Evolutionary conservation across 768 basidiomycete genomes (phyloP).

Genomic region (Termitomyces sp.): DNA sequence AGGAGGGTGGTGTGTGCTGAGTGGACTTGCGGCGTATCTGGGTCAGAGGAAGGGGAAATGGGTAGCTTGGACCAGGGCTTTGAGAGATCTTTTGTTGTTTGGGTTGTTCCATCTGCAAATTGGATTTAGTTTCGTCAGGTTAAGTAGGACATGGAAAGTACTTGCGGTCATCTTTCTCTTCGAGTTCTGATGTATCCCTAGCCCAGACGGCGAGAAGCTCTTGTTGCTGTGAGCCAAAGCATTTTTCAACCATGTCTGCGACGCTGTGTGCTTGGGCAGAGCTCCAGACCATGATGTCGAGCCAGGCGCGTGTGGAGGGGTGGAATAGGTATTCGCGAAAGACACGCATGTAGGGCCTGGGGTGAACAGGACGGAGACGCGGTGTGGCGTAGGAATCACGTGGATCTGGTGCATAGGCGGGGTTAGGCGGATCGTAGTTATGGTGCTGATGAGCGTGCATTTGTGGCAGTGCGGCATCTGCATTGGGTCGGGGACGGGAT

Average conservation of each 20-base stretch:
- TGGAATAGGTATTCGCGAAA: conserved; percentile 65
- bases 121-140: background rate
- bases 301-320: conserved; percentile 52
- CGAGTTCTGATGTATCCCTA: conserved; percentile 70
- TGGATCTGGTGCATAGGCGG: background rate
- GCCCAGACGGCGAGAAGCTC: conserved; percentile 70
- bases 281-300: conserved; percentile 88
- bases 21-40: conserved; percentile 19
- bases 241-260: conserved; percentile 61
- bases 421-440: background rate
- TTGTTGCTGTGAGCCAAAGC: conserved; percentile 41
- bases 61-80: conserved; percentile 53
- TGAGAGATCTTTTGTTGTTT: conserved; percentile 71
- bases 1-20: conserved; percentile 43
- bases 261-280: conserved; percentile 82
- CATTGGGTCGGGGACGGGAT: conserved; percentile 7
- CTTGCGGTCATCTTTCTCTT: conserved; percentile 58
- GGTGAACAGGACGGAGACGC: conserved; percentile 37
- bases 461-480: background rate
- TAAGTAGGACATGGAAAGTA: conserved; percentile 6
- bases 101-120: conserved; percentile 33
- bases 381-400: background rate
- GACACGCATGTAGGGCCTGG: conserved; percentile 59
- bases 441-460: no score
- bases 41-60: background rate